These are phyloP conservation scores for Hypoxylon rickii DNA, from an alignment of 495 filamentous ascomycete genomes.

Conservation along the genomic window DNA sequence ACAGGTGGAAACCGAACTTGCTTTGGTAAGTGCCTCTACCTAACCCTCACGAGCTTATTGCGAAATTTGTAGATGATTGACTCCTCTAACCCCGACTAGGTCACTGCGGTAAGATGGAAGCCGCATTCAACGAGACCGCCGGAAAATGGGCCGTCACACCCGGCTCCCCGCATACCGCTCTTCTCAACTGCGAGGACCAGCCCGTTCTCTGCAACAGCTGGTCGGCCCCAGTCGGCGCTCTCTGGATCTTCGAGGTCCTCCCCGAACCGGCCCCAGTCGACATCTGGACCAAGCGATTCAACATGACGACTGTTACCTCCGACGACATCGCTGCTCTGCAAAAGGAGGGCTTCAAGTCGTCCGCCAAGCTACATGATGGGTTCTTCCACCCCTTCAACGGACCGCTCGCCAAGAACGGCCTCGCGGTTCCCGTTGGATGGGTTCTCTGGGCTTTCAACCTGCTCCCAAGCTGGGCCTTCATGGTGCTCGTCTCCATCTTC, in stretches of 20 bases:
- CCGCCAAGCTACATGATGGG: constrained; percentile 65
- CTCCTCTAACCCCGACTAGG: constrained; percentile 40
- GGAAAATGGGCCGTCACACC: constrained; percentile 67
- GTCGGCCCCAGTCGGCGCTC: constrained; percentile 69
- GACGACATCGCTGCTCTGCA: constrained; percentile 67
- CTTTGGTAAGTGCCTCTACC: constrained; percentile 59
- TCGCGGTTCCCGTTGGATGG: constrained; percentile 72
- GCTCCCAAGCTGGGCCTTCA: constrained; percentile 63
- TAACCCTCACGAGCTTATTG: constrained; percentile 54
- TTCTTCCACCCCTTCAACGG: constrained; percentile 82
- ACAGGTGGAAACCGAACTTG: constrained; percentile 90
- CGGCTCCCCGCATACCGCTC: constrained; percentile 70
- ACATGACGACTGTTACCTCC: constrained; percentile 66
- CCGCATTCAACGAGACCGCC: constrained; percentile 65
- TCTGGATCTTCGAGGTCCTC: constrained; percentile 73
- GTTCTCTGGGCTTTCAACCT: constrained; percentile 70
- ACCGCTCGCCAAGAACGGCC: constrained; percentile 63
- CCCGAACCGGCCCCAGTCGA: constrained; percentile 60
- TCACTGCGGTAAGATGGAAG: constrained; percentile 51
- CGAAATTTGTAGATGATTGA: constrained; percentile 57
- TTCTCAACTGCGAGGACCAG: constrained; percentile 78
- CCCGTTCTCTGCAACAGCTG: constrained; percentile 81
- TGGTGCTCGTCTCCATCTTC: constrained; percentile 81
- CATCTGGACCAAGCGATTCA: constrained; percentile 64
- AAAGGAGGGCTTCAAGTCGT: constrained; percentile 63